phyloP scores from a whole-genome alignment of 2,329 filamentous ascomycete species.

The Ophiosphaerella herpotricha region DNA sequence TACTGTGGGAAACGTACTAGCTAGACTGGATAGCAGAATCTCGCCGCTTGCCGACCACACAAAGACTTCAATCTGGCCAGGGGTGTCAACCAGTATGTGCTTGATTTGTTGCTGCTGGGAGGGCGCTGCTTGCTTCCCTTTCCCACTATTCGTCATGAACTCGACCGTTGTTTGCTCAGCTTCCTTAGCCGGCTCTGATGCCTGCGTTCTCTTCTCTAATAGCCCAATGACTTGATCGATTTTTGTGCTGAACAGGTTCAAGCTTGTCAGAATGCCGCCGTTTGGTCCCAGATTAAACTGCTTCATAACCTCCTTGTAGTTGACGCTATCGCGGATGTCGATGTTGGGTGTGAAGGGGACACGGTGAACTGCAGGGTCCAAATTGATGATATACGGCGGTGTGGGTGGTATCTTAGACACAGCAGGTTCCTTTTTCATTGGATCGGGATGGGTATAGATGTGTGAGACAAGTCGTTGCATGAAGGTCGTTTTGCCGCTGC shows the following conservation, averaged over 20 bases:
- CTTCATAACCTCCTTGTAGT: conserved; percentile 99
- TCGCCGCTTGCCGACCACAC: conserved; percentile 97
- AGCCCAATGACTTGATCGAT: conserved; percentile 91
- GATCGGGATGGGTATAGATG: conserved; percentile 75
- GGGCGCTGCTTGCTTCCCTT: conserved; percentile 24
- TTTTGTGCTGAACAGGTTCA: conserved; percentile 97
- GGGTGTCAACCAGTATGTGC: conserved; percentile 91
- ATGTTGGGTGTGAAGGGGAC: conserved; percentile 97
- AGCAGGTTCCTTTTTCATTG: conserved; percentile 32
- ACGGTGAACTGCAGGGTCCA: conserved; percentile 91
- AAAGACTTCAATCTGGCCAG: conserved; percentile 97
- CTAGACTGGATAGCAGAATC: conserved; percentile 89
- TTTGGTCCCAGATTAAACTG: conserved; percentile 98
- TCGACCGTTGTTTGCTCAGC: conserved; percentile 41
- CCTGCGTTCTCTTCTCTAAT: conserved; percentile 82
- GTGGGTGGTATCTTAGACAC: conserved; percentile 34
- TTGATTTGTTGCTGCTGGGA: conserved; percentile 65
- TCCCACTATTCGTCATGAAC: conserved; percentile 42
- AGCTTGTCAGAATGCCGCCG: conserved; percentile 90
- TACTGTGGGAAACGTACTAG: conserved; percentile 92
- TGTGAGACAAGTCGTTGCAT: conserved; percentile 98
- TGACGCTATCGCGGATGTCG: conserved; percentile 97
- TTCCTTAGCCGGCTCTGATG: conserved; percentile 44
- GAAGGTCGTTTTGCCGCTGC: conserved; percentile 98
- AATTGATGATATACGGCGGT: conserved; percentile 95